These are phyloP conservation scores for Alternaria angustiovoidea DNA, from an alignment of 2,329 filamentous ascomycete genomes.

Conservation along the genomic window DNA sequence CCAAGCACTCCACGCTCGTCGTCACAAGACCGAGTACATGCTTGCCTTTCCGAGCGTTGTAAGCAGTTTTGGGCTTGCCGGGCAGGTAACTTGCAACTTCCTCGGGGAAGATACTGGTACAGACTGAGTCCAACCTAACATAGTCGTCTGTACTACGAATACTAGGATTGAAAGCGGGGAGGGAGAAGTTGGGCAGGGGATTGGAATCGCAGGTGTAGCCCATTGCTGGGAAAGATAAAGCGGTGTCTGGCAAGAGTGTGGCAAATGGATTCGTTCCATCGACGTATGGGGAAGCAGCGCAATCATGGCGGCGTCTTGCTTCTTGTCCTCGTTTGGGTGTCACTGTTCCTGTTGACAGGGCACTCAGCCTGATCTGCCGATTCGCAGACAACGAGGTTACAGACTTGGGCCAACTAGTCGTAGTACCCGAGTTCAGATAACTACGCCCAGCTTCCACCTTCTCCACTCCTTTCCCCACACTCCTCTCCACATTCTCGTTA, in stretches of 20 bases:
- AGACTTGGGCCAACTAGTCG: constrained; percentile 15
- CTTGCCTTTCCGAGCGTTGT: constrained; percentile 31
- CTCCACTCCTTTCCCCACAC: neutral
- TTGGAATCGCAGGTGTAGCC: too few relatives aligned
- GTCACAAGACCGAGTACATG: constrained; percentile 26
- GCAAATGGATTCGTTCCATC: neutral
- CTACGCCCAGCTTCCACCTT: neutral
- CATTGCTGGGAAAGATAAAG: too few relatives aligned
- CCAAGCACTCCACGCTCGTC: constrained; percentile 7
- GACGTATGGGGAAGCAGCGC: neutral
- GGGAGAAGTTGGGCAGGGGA: neutral
- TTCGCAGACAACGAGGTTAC: constrained; percentile 25
- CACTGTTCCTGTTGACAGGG: neutral
- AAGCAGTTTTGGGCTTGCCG: constrained; percentile 1
- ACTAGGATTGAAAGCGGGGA: neutral
- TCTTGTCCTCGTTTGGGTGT: neutral
- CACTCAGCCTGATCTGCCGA: constrained; percentile 26
- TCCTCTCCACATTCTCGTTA: neutral
- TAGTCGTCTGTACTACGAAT: neutral
- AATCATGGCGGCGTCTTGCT: neutral
- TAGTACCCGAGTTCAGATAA: constrained; percentile 14
- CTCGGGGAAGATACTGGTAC: neutral
- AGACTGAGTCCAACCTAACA: constrained; percentile 12
- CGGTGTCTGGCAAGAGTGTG: neutral
- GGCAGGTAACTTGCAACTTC: neutral